phyloP scores from a whole-genome alignment of 108 stramenopile species.

The Nitzschia putrida region DNA sequence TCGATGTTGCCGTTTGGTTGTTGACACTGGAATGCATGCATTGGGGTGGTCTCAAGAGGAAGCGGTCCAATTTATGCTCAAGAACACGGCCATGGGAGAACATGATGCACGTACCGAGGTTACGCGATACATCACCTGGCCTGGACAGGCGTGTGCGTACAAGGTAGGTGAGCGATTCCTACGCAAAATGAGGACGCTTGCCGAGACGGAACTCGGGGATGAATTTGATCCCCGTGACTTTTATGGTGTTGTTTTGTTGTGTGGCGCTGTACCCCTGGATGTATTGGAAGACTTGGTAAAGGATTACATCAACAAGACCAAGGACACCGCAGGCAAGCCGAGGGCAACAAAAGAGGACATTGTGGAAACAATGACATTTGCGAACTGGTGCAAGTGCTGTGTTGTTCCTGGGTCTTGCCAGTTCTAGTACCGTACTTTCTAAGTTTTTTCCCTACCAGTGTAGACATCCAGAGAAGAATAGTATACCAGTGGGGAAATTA shows the following conservation, averaged over 20 bases:
- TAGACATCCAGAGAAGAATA: no score
- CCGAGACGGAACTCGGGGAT: conserved; percentile 39
- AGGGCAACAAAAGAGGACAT: neutral
- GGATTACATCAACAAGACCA: conserved; percentile 31
- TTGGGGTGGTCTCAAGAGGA: conserved; percentile 51
- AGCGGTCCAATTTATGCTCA: conserved; percentile 51
- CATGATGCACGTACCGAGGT: conserved; percentile 60
- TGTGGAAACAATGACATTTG: conserved; percentile 43
- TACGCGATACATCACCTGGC: conserved; percentile 59
- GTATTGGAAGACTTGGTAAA: conserved; percentile 45
- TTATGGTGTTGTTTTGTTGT: conserved; percentile 48
- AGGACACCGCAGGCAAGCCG: neutral
- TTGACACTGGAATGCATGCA: conserved; percentile 70
- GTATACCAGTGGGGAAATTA: no score
- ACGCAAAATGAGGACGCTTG: conserved; percentile 35
- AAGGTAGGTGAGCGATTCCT: conserved; percentile 60
- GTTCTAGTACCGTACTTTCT: no score
- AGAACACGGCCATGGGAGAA: conserved; percentile 65
- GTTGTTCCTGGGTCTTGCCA: conserved; percentile 44
- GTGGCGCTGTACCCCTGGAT: conserved; percentile 58
- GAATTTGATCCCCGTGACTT: conserved; percentile 55
- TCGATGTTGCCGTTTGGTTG: conserved; percentile 52
- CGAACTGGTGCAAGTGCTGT: conserved; percentile 56
- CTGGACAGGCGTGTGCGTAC: conserved; percentile 67
- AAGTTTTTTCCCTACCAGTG: no score